phyloP scores from a whole-genome alignment of 2,329 filamentous ascomycete species.

The Stemphylium beticola region DNA sequence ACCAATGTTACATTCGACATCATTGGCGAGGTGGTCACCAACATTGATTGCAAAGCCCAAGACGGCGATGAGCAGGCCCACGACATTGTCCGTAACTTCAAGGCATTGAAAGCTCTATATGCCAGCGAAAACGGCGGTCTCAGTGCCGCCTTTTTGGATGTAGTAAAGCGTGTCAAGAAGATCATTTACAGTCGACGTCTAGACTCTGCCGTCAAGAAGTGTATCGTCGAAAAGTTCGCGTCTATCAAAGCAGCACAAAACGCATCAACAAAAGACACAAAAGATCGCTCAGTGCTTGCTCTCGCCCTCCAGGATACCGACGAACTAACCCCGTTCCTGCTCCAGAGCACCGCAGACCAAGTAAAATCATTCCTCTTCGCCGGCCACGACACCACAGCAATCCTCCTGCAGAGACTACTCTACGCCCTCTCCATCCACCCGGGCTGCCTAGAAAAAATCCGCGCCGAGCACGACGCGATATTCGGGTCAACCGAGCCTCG shows the following conservation, averaged over 20 bases:
- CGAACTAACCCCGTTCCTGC: conserved; percentile 45
- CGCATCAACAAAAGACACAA: conserved; percentile 19
- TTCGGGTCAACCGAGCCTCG: conserved; percentile 55
- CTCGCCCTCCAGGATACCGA: conserved; percentile 41
- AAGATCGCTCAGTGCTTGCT: conserved; percentile 43
- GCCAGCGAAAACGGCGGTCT: conserved; percentile 23
- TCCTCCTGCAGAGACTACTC: conserved; percentile 39
- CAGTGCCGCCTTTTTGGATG: conserved; percentile 31
- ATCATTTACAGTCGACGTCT: conserved; percentile 30
- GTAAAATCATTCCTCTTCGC: conserved; percentile 56
- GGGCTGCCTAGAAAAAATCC: conserved; percentile 40
- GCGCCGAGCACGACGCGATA: conserved; percentile 60
- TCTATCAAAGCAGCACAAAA: conserved; percentile 28
- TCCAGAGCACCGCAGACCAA: conserved; percentile 48
- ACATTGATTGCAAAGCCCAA: conserved; percentile 39
- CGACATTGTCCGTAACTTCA: conserved; percentile 36
- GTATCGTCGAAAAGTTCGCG: conserved; percentile 33
- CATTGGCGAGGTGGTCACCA: conserved; percentile 42
- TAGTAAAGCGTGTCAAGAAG: conserved; percentile 23
- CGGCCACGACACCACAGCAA: conserved; percentile 55
- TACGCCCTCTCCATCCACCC: conserved; percentile 43
- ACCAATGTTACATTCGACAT: conserved; percentile 46
- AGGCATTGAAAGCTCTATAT: conserved; percentile 27
- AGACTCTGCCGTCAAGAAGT: conserved; percentile 36
- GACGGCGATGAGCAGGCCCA: conserved; percentile 23